A percentile compares a stretch with the other conserved stretches of the same genome.
Conservation (phyloP, 2,329 filamentous ascomycete genomes). For the Ascocoryne sarcoides region DNA sequence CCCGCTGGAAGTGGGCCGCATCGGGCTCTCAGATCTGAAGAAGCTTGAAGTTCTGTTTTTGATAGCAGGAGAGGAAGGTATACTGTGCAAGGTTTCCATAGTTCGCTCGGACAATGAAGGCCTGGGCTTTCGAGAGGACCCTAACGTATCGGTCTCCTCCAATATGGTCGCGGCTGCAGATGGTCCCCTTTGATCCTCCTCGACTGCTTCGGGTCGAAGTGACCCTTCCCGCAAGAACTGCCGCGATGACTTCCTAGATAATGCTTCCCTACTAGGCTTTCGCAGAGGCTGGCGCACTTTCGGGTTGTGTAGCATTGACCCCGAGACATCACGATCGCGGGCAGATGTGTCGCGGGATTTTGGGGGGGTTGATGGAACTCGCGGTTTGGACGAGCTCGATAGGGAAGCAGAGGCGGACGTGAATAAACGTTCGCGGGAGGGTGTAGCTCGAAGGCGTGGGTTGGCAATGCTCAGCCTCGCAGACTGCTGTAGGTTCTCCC, state of each 20-base stretch:
- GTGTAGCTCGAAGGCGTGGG: conserved; percentile 21
- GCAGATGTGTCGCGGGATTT: neutral
- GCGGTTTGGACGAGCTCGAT: neutral
- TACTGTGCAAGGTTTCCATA: conserved; percentile 69
- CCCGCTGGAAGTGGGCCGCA: conserved; percentile 37
- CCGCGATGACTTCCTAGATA: conserved; percentile 18
- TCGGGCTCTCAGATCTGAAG: conserved; percentile 55
- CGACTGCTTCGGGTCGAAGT: conserved; percentile 1
- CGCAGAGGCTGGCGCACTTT: conserved; percentile 5
- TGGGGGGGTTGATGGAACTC: neutral
- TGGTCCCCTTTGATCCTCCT: conserved; percentile 4
- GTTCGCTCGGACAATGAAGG: conserved; percentile 74
- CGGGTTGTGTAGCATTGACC: neutral
- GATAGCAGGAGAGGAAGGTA: conserved; percentile 69
- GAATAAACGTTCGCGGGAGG: conserved; percentile 16
- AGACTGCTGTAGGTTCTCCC: conserved; percentile 35
- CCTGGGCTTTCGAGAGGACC: conserved; percentile 12
- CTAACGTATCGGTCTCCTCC: conserved; percentile 8
- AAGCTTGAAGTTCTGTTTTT: conserved; percentile 62
- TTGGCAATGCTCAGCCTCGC: conserved; percentile 12
- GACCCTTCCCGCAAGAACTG: conserved; percentile 7
- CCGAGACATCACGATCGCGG: neutral
- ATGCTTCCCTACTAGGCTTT: conserved; percentile 15
- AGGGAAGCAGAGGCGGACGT: too few relatives aligned
- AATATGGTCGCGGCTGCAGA: conserved; percentile 5